Percentiles rank a stretch among this genome's conserved stretches.
phyloP scores from a whole-genome alignment of 1,139 yeast genomes.

The Hyphopichia fennica region DNA sequence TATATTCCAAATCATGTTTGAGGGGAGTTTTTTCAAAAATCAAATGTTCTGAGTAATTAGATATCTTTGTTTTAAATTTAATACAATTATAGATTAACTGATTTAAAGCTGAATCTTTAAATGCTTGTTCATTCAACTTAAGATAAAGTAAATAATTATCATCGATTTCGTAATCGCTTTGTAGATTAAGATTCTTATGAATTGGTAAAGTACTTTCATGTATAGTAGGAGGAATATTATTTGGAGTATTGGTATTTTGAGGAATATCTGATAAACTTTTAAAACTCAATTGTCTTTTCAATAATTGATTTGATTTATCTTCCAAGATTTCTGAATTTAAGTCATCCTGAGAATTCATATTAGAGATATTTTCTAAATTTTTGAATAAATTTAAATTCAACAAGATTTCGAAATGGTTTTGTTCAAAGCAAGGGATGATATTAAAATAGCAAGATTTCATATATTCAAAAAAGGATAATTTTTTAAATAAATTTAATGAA shows the following conservation, averaged over 20 bases:
- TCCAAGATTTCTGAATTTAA: conserved; percentile 31
- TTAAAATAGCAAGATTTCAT: conserved; percentile 45
- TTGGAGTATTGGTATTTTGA: too few species aligned
- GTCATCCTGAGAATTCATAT: conserved; percentile 28
- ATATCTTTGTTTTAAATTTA: conserved; percentile 15
- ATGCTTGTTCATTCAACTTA: conserved; percentile 1
- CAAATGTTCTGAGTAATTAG: neutral
- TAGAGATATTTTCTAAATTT: conserved; percentile 37
- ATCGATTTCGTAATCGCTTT: neutral
- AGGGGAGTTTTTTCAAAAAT: neutral
- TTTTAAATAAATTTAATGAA: conserved; percentile 35
- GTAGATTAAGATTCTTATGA: too few species aligned
- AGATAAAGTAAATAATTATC: conserved; percentile 1
- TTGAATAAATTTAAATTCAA: conserved; percentile 40
- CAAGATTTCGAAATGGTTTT: conserved; percentile 41
- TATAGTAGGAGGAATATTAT: too few species aligned
- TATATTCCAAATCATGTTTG: conserved; percentile 4
- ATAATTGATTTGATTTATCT: conserved; percentile 21
- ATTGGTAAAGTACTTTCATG: too few species aligned
- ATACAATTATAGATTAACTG: conserved; percentile 16
- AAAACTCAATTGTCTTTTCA: conserved; percentile 3
- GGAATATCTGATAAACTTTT: neutral
- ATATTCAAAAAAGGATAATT: conserved; percentile 37
- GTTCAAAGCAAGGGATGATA: conserved; percentile 26
- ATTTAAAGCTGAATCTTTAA: neutral